phyloP scores from a whole-genome alignment of 1,284 basidiomycete genomes.

The Sporisorium sorghi region DNA sequence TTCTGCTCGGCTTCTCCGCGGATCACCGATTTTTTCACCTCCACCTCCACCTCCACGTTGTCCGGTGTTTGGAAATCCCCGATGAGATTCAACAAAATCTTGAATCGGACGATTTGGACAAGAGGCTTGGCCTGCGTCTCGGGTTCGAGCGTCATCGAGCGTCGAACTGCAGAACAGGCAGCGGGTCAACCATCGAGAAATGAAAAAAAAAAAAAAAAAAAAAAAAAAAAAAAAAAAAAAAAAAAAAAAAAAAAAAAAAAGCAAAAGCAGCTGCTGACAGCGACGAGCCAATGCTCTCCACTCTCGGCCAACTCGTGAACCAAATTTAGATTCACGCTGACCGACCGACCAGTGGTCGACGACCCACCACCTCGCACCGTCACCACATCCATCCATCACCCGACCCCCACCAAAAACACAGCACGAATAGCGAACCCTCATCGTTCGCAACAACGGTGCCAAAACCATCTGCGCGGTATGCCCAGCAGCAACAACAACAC shows the following conservation, averaged over 20 bases:
- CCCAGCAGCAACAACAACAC: constrained; percentile 35
- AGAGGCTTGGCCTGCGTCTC: background rate
- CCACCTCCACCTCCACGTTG: background rate
- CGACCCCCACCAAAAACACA: background rate
- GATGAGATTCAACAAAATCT: background rate
- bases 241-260: no score
- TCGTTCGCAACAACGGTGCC: background rate
- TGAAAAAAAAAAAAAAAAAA: no score
- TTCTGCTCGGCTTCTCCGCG: background rate
- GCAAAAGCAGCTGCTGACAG: no score
- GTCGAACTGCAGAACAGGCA: background rate
- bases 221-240: no score
- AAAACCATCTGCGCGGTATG: constrained; percentile 8
- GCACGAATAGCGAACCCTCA: background rate
- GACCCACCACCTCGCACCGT: background rate
- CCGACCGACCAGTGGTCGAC: no score
- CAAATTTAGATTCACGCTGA: constrained; percentile 1
- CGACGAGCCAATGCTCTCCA: no score
- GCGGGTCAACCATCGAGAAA: no score
- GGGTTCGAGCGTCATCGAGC: constrained; percentile 7
- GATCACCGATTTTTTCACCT: background rate
- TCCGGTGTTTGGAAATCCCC: background rate
- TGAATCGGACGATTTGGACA: no score
- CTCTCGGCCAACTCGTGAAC: background rate
- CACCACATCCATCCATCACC: background rate